Percentiles rank a stretch among this genome's conserved stretches.
Conservation (phyloP, 805 yeast genomes). For the Metschnikowia peoriensis region DNA sequence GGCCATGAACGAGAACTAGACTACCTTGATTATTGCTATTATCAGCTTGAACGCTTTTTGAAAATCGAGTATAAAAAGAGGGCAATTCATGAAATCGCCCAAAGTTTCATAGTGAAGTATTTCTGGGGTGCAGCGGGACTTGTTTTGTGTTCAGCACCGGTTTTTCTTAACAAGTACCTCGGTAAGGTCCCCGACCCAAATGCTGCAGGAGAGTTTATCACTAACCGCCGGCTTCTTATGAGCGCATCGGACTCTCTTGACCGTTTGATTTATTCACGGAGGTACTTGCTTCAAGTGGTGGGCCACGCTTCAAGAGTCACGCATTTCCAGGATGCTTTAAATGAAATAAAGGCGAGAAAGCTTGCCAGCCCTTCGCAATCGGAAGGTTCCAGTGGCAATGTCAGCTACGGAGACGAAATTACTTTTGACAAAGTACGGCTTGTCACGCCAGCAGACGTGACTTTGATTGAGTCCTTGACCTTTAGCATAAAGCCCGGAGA, state of each 20-base stretch:
- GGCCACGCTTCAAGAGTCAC: constrained; percentile 79
- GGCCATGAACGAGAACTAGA: constrained; percentile 82
- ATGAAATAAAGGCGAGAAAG: constrained; percentile 37
- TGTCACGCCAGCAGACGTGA: constrained; percentile 80
- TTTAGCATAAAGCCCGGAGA: constrained; percentile 79
- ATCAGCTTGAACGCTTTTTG: constrained; percentile 74
- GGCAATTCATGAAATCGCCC: constrained; percentile 79
- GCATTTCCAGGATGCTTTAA: constrained; percentile 64
- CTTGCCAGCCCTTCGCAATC: constrained; percentile 18
- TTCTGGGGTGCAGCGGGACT: constrained; percentile 96
- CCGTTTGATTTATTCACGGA: constrained; percentile 78
- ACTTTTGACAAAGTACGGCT: constrained; percentile 76
- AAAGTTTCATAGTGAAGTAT: constrained; percentile 85
- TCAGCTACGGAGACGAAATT: constrained; percentile 50
- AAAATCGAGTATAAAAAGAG: constrained; percentile 72
- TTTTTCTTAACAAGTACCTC: constrained; percentile 60
- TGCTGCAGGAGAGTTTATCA: constrained; percentile 80
- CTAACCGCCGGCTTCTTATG: constrained; percentile 79
- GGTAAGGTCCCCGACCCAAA: constrained; percentile 43
- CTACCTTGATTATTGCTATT: constrained; percentile 74
- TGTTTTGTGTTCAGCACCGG: constrained; percentile 82
- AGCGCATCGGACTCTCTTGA: constrained; percentile 89
- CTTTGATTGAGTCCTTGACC: constrained; percentile 60
- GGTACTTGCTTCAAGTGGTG: constrained; percentile 75
- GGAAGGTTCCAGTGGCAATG: constrained; percentile 21